Base-by-base conservation (phyloP, 176 grass and related monocot genomes). In the Avena insularis region DNA sequence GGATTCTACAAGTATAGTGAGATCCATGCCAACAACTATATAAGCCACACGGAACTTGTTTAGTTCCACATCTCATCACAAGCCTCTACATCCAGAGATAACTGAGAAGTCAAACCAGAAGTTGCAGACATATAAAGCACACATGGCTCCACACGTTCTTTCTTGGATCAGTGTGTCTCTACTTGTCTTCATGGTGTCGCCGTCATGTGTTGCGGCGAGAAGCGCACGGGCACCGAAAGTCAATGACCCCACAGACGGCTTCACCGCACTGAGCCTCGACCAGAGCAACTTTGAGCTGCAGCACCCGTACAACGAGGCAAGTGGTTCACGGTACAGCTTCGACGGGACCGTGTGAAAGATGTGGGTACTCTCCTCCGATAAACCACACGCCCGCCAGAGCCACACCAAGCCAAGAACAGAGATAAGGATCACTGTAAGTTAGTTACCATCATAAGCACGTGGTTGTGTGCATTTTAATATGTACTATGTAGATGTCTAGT, bases 341-440 rank as follows among this genome's bases (percentile, higher is more conserved):
- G 19, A 54, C 78, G 82, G 57, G 78, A 63, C 49, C n/a, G 63
- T 88, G 36, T 29, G 85, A 21, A 58, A 70, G 78, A 70, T 90
- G 2, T 93, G 91, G 91, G 88, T 93, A 5, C 74, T 85, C 19
- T 58, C 80, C 7, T 38, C 51, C 21, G 91, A 92, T 58, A 80
- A 90, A 71, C 91, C 91, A 9, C 77, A 82, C 11, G 6, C 38
- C 3, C 46, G 0, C 3, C 4, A 36, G 6, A 58, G 85, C 70
- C 12, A 43, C 13, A 66, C 87, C 71, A 86, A 21, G 11, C 86
- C 92, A 31, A 87, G 92, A 29, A 91, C 89, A 1, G 89, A 91
- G 86, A 91, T 93, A 14, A 76, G 58, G 31, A 91, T 89, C 19
- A 46, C 10, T 9, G 89, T 93, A 65, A 15, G 68, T 64, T 64